Evolutionary conservation across 2,329 filamentous ascomycete genomes (phyloP), one percentile per base, ranked within the genome.

Genomic region (Cladobotryum protrusum): DNA sequence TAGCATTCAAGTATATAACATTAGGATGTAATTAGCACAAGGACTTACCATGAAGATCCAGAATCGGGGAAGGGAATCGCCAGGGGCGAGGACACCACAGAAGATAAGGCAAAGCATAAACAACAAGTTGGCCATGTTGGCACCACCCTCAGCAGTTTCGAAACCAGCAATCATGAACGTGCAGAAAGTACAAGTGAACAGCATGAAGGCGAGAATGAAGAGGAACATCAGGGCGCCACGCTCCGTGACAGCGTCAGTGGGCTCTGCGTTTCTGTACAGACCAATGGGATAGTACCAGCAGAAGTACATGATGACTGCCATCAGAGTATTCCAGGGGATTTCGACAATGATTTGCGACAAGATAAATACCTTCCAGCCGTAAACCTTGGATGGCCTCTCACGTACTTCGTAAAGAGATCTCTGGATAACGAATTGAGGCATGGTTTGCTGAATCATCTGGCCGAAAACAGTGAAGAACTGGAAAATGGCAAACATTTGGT

Each of bases 201-300:
- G 68, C 56, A 92, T 75, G 77, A 95, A 95, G 55, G 78, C 72
- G 61, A 83, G 76, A 37, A 91, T 72, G 58, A 89, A 81, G 20
- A 95, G 73, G 73, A 91, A 90, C 79, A 92, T 86, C 18, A 93
- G 78, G 1, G 74, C 85, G 9, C 88, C 87, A 29, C 89, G 86
- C 59, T 89, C 81, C 5, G 77, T 63, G 1, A 85, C 78, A 54
- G 82, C 72, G 53, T 77, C 77, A 4, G 81, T 81, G 1, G 73
- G 73, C 14, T 74, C 69, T 2, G 87, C 86, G 61, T 92, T 91
- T 52, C 71, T 68, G 66, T 89, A 82, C 9, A 93, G 77, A 2
- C 87, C 88, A 48, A 95, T 80, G 1, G 89, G 88, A 64, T 91
- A 96, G 73, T 95, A 96, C 81, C 87, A 92, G 65, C 77, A 83